Base-by-base conservation (phyloP, 2,329 filamentous ascomycete genomes). In the Venturia carpophila region DNA sequence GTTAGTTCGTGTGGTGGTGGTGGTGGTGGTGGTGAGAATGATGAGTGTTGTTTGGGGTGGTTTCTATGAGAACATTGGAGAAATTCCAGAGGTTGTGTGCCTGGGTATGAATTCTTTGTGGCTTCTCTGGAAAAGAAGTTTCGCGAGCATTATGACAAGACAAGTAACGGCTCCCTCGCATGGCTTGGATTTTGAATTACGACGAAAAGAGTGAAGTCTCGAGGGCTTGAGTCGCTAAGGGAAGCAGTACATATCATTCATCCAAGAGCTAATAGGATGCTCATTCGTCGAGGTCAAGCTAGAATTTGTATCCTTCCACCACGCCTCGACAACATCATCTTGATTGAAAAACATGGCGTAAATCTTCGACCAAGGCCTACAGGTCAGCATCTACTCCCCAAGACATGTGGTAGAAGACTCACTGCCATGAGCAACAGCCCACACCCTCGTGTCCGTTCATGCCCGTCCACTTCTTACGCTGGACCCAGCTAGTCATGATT, bases 401-500 rank as follows among this genome's bases (percentile, higher is more conserved):
- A 11, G 10, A 49, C 6, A 7, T 15, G 7, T 15, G 21, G 45
- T 3, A 19, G 10, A 21, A 34, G 19, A 62, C 15, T 27, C 15
- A 55, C 30, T 34, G 37, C 64, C 34, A 62, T 3, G 52, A 61
- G n/a, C 7, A 61, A 41, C 55, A 62, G 9, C 64, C 56, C 1
- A 61, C 42, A 3, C 64, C 64, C 11, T 39, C 64, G 27, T 62
- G 55, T 5, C 64, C 64, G 39, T 65, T 65, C 39, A 45, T 45
- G 11, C 73, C 70, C 3, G 67, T 65, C 74, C 77, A 79, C 1
- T 64, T 71, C 56, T 74, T 69, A 39, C 78, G 72, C n/a, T 70
- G 68, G 11, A 69, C 70, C 78, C 78, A 79, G 1, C 68, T 67
- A 3, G 72, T 66, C 34, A 6, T 5, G 37, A 39, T 39, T 73